Conservation (phyloP, 805 yeast genomes). For the Brettanomyces nanus region DNA sequence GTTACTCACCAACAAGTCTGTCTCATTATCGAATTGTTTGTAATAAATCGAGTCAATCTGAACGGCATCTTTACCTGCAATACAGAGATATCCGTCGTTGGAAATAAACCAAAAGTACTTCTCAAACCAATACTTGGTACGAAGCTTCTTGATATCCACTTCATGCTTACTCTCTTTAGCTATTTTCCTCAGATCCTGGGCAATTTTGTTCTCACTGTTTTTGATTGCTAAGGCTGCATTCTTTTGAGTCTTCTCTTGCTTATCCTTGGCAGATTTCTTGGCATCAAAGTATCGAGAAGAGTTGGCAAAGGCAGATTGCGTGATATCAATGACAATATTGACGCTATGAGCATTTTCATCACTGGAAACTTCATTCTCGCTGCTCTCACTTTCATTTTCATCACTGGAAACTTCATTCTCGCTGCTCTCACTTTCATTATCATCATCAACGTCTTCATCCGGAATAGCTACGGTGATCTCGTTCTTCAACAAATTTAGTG, state of each 20-base stretch:
- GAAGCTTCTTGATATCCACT: slow-evolving; percentile 42
- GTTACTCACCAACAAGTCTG: slow-evolving; percentile 65
- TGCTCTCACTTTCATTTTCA: slow-evolving; percentile 20
- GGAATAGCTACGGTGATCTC: slow-evolving; percentile 53
- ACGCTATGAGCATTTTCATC: slow-evolving; percentile 21
- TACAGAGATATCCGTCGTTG: slow-evolving; percentile 75
- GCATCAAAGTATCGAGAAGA: slow-evolving; percentile 74
- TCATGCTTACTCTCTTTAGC: slow-evolving; percentile 48
- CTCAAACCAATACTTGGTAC: slow-evolving; percentile 85
- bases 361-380: not conserved
- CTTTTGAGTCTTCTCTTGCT: slow-evolving; percentile 73
- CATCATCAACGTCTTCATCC: slow-evolving; percentile 32
- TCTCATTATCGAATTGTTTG: slow-evolving; percentile 59
- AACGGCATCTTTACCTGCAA: slow-evolving; percentile 76
- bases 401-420: slow-evolving; percentile 19
- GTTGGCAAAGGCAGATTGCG: slow-evolving; percentile 78
- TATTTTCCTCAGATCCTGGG: slow-evolving; percentile 59
- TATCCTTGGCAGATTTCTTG: slow-evolving; percentile 65
- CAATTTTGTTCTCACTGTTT: slow-evolving; percentile 73
- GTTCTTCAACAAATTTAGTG: slow-evolving; percentile 63
- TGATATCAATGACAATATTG: slow-evolving; percentile 57
- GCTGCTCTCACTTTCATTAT: slow-evolving; percentile 22
- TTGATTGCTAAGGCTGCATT: slow-evolving; percentile 71
- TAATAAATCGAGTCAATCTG: slow-evolving; percentile 78
- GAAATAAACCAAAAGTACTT: slow-evolving; percentile 93